Base-by-base conservation (phyloP, 495 filamentous ascomycete genomes). In the Choiromyces venosus region DNA sequence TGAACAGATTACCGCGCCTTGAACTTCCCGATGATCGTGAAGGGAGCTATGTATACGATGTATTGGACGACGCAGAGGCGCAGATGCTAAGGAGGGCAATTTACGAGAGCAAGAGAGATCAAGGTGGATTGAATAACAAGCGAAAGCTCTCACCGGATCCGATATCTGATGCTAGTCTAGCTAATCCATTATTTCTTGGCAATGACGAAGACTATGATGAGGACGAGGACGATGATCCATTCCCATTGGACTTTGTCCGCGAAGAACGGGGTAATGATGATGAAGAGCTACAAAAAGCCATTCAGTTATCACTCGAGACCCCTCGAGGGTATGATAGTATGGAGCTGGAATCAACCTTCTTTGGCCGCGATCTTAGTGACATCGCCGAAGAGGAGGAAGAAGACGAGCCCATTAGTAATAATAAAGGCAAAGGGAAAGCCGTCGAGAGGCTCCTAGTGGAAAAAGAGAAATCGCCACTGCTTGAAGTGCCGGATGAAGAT, bases 1-100 rank as follows among this genome's bases (percentile, higher is more conserved):
- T 99, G 37, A 99, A 99, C 76, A 85, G 95, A 68, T 82, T 99
- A 64, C 94, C 94, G 0, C 96, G 91, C 76, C 76, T 75, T 7
- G 75, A 76, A 19, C 73, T 79, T 33, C 65, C 44, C n/a, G 75
- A 76, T 39, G 52, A 16, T 29, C 52, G 10, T 61, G 52, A 29
- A 29, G 52, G 52, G 52, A 29, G 52, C 52, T 29, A 29, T 61
- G 69, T 70, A 16, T 77, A 77, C 39, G 70, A 67, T 35, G 66
- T 75, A 33, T 68, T 83, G 8, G 86, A 86, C 64, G 79, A 76
- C 37, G 69, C 76, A 39, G 76, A 84, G 7, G 76, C 81, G 18
- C 84, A 85, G 52, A 82, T 84, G 71, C 73, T 82, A 36, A 83
- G 85, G 71, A 83, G 78, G 52, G 82, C 83, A 18, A 65, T 87